Conservation (phyloP, 345 rosid species). For the Zanthoxylum bungeanum region DNA sequence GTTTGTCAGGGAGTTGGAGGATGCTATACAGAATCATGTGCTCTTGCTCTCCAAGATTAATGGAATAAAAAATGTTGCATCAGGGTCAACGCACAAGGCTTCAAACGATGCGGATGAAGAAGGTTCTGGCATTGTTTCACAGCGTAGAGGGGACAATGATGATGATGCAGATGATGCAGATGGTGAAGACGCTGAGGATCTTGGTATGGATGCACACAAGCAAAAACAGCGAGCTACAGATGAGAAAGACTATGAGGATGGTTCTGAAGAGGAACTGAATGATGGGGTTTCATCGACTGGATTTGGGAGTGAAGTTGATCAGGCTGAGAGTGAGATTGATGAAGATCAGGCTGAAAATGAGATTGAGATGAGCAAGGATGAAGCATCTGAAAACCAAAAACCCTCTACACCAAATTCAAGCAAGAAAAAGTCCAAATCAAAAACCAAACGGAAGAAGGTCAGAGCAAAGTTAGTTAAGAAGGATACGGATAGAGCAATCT, state of each 20-base stretch:
- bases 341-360: conserved; percentile 13
- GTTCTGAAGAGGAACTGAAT: conserved; percentile 43
- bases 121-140: conserved; percentile 30
- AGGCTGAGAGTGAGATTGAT: conserved; percentile 27
- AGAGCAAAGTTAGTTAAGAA: conserved; percentile 19
- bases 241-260: conserved; percentile 81
- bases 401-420: conserved; percentile 22
- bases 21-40: conserved; percentile 75
- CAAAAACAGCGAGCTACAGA: conserved; percentile 50
- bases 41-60: conserved; percentile 60
- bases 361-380: conserved; percentile 35
- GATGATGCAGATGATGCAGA: conserved; percentile 46
- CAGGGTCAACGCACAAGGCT: conserved; percentile 36
- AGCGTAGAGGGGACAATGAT: conserved; percentile 27
- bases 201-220: conserved; percentile 78
- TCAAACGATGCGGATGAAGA: conserved; percentile 51
- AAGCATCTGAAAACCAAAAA: conserved; percentile 19
- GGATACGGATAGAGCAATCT: conserved; percentile 48
- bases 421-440: conserved; percentile 28
- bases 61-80: conserved; percentile 51
- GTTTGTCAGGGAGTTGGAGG: conserved; percentile 85
- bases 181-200: conserved; percentile 65
- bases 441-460: conserved; percentile 30
- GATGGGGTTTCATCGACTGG: conserved; percentile 25
- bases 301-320: conserved; percentile 36